phyloP scores from a whole-genome alignment of 495 filamentous ascomycete species.

The Penicillium flavigenum region DNA sequence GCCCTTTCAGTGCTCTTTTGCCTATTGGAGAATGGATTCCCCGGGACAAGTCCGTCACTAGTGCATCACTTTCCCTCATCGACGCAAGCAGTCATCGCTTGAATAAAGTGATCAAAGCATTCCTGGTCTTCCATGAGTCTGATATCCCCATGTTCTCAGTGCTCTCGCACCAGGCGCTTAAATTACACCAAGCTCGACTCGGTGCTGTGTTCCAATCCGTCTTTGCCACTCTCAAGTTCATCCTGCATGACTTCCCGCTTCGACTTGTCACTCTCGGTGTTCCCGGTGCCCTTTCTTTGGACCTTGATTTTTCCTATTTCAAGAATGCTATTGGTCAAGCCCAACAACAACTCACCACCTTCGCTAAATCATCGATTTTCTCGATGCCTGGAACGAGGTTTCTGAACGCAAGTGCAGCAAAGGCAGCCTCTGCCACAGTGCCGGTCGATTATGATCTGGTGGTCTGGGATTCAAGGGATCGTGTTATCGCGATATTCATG shows the following conservation, averaged over 20 bases:
- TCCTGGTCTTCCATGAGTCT: conserved; percentile 50
- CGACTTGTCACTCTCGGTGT: conserved; percentile 32
- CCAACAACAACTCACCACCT: conserved; percentile 24
- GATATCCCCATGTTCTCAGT: conserved; percentile 63
- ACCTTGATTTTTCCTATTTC: conserved; percentile 17
- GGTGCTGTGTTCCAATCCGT: conserved; percentile 19
- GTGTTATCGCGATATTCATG: conserved; percentile 72
- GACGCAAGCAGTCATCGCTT: conserved; percentile 44
- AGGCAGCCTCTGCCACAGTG: conserved; percentile 20
- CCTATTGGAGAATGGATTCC: conserved; percentile 43
- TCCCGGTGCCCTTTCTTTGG: conserved; percentile 23
- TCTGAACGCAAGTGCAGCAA: conserved; percentile 25
- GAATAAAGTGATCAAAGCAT: conserved; percentile 44
- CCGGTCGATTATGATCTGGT: conserved; percentile 61
- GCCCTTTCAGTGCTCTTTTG: conserved; percentile 44
- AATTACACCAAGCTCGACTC: conserved; percentile 47
- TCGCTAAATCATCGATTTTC: conserved; percentile 23
- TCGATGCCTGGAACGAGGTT: conserved; percentile 28
- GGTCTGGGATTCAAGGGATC: conserved; percentile 74
- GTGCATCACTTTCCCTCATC: conserved; percentile 48
- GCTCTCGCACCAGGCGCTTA: conserved; percentile 59
- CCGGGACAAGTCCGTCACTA: conserved; percentile 42
- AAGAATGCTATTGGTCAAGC: conserved; percentile 13
- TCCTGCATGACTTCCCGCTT: conserved; percentile 43
- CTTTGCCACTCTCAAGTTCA: conserved; percentile 29